phyloP scores from a whole-genome alignment of 139 green algal species.

The Coelastrella sp. region DNA sequence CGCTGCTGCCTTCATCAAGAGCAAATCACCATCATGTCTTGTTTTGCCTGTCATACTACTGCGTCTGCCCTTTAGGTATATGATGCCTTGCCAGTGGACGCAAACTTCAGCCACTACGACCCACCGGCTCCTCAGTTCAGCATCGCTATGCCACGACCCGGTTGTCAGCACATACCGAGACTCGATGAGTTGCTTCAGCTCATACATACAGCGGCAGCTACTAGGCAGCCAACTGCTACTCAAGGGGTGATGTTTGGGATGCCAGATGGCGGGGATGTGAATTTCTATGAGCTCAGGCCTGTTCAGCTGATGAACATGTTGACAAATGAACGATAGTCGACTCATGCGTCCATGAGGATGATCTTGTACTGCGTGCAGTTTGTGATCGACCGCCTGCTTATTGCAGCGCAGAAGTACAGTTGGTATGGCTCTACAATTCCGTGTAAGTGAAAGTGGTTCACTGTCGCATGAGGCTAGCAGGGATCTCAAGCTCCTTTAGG shows the following conservation, averaged over 20 bases:
- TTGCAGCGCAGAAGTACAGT: too few relatives aligned
- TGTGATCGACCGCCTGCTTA: too few relatives aligned
- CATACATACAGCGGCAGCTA: background rate
- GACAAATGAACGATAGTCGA: background rate
- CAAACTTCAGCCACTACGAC: background rate
- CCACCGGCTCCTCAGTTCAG: background rate
- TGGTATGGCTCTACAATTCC: too few relatives aligned
- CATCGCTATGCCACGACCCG: background rate
- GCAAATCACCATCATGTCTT: background rate
- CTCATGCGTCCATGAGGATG: background rate
- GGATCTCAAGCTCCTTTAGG: too few relatives aligned
- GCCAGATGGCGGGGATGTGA: constrained; percentile 35
- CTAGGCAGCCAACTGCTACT: background rate
- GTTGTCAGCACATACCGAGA: background rate
- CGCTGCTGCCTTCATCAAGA: background rate
- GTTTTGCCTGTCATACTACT: too few relatives aligned
- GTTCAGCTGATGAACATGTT: constrained; percentile 25
- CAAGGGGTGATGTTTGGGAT: constrained; percentile 17
- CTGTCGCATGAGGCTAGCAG: too few relatives aligned
- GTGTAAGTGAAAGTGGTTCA: too few relatives aligned
- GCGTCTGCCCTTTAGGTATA: background rate
- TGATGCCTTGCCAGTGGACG: background rate
- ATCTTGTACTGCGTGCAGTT: too few relatives aligned
- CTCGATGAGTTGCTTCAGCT: background rate
- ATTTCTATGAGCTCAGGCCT: constrained; percentile 31